Evolutionary conservation across 2,329 filamentous ascomycete genomes (phyloP), one percentile per base, ranked within the genome.

Genomic region (Colletotrichum noveboracense): DNA sequence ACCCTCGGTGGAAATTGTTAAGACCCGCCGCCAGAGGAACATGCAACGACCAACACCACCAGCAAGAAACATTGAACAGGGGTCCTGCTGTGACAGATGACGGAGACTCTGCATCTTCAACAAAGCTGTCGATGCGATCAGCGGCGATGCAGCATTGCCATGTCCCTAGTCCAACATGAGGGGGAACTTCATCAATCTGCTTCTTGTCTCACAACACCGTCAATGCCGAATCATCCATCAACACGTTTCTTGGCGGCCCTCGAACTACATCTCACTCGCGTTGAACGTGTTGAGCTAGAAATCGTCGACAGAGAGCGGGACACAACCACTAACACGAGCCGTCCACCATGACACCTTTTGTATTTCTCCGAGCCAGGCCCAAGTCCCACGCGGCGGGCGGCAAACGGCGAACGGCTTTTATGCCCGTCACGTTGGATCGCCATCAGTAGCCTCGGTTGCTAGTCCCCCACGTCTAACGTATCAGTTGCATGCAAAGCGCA

Each of bases 381-480:
- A 13, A n/a, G 65, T 67, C 48, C 65, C 65, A 67, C 48, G 65
- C 30, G 65, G 48, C 55, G 26, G 38, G 61, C 72, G 68, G 52
- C 7, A 66, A 70, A 52, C 71, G 60, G 71, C 66, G 43, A 69
- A 14, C 32, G 34, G 43, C n/a, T 28, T 28, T 38, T 56, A 64
- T 68, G 69, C 62, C 69, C 73, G 69, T 67, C 58, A 67, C 73
- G 73, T 75, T 75, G 43, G 73, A 67, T 58, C 61, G 36, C 68
- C 61, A 30, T 26, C 18, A 61, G 30, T 26, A 55, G 66, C 71
- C 48, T 70, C 68, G 68, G 68, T 61, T 48, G 34, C 30, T 21
- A 52, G 43, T 52, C n/a, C 43, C 43, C n/a, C 43, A 52, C 14
- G 24, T 24, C 43, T 58, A 58, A 67, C 55, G 72, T 67, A 67